Evolutionary conservation across 2,329 filamentous ascomycete genomes (phyloP), one percentile per base, ranked within the genome.

Genomic region (Pyrenochaeta sp.): DNA sequence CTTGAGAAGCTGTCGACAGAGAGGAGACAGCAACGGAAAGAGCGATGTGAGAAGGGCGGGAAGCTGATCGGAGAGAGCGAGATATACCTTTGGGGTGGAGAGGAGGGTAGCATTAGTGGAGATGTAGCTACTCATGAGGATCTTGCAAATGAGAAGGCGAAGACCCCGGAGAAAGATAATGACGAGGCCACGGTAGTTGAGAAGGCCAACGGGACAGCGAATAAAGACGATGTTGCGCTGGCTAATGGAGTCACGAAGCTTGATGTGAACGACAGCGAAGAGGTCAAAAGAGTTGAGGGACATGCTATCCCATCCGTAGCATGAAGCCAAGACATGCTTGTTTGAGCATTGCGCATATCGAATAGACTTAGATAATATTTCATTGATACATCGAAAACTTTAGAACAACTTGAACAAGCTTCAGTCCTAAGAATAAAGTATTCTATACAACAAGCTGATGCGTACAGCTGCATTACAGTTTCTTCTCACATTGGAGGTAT

Each of bases 31-130:
- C 85, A 86, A 62, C 86, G 87, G 69, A 81, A 80, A 61, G 83
- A 86, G 67, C 84, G 93, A 53, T 99, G 95, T 95, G 83, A 89
- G 62, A 86, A 87, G 13, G 92, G 86, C 25, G 95, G 95, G 22
- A 91, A 91, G 80, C 81, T 86, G 61, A 85, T 97, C 64, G 95
- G 95, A 28, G 93, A 97, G 80, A 90, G 86, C 51, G 95, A 99
- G 80, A 86, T 88, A 58, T 97, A 94, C 72, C 83, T 99, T n/a
- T 87, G 88, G 62, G 94, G 94, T n/a, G 88, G 85, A 2, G 69
- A 73, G 6, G 75, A 75, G 65, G 50, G 49, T 19, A 76, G 73
- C 45, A 47, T 75, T 28, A 58, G 52, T 39, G 55, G 28, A 39
- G 36, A 13, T 8, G 32, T 12, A 6, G 36, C 27, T 9, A 52